These are phyloP conservation scores for Yarrowia sp. DNA, from an alignment of 805 yeast genomes.

Conservation along the genomic window DNA sequence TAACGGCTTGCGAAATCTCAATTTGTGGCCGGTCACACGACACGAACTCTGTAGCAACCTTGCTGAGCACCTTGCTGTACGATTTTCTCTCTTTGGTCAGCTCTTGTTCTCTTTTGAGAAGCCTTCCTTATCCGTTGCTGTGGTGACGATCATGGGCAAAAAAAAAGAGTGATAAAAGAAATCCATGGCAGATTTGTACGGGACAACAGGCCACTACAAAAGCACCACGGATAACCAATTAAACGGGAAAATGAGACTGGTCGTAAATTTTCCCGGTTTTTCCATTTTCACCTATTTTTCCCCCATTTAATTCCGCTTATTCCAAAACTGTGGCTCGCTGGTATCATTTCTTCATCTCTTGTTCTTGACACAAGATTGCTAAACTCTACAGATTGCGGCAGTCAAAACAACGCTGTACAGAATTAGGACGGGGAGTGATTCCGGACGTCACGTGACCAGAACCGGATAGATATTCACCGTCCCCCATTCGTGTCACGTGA, in stretches of 20 bases:
- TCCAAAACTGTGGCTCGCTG: slow-evolving; percentile 16
- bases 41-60: slow-evolving; percentile 9
- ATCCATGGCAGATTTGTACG: too few relatives aligned
- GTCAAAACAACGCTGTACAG: slow-evolving; percentile 16
- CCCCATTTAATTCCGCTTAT: not conserved
- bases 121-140: slow-evolving; percentile 17
- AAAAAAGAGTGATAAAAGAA: not conserved
- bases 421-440: too few relatives aligned
- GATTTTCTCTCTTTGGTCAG: not conserved
- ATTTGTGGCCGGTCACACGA: not conserved
- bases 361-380: slow-evolving; percentile 8
- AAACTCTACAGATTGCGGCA: slow-evolving; percentile 27
- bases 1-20: too few relatives aligned
- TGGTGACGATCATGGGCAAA: not conserved
- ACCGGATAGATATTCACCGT: too few relatives aligned
- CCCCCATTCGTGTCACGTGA: not conserved
- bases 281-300: not conserved
- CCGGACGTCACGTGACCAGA: too few relatives aligned
- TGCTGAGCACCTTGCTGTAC: not conserved
- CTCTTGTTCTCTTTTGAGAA: not conserved
- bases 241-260: too few relatives aligned
- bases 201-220: too few relatives aligned
- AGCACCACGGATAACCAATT: not conserved
- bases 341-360: slow-evolving; percentile 5
- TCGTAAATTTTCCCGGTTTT: too few relatives aligned